Base-by-base conservation (phyloP, 169 alveolate species). In the Cryptosporidium sp. region DNA sequence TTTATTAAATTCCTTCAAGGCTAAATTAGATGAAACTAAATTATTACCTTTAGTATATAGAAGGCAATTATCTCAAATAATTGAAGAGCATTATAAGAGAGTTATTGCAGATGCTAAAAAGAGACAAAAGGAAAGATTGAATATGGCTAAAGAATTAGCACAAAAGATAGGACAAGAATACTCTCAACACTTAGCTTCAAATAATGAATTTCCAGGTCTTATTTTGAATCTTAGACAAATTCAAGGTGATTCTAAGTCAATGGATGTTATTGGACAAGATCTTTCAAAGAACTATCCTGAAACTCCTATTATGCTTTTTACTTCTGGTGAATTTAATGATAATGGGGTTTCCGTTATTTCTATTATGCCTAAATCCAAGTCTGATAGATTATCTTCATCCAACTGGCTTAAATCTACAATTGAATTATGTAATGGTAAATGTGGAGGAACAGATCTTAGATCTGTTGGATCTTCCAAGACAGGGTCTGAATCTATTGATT, bases 381-480 rank as follows among this genome's bases (percentile, higher is more conserved):
- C 58, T 59, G 75, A 59, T 35, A 37, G 21, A 50, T 29, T 80
- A 39, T n/a, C 69, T 37, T 59, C 80, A 29, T 45, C 23, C 2
- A 31, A 21, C 18, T 80, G 89, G 89, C 35, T 80, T 29, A 59
- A 80, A 59, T 61, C 89, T 37, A 80, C 89, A 5, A 18, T 80
- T 14, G 80, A 80, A 21, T 26, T 80, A 43, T 80, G 80, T 41
- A 39, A 29, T 43, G 89, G 89, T 33, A 80, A 80, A 52, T 80
- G 89, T 67, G 89, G 89, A 18, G 89, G 89, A 23, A 80, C 48
- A 9, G 75, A 62, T 26, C n/a, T 41, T 9, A 35, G 75, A 26
- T 59, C 70, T 9, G 75, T 80, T 43, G 89, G 89, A 21, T 80
- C 89, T 12, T 80, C 89, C 41, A 80, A 41, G 55, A 65, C 37